phyloP scores from a whole-genome alignment of 306 rosid genomes.

The Hippophae gyantsensis region DNA sequence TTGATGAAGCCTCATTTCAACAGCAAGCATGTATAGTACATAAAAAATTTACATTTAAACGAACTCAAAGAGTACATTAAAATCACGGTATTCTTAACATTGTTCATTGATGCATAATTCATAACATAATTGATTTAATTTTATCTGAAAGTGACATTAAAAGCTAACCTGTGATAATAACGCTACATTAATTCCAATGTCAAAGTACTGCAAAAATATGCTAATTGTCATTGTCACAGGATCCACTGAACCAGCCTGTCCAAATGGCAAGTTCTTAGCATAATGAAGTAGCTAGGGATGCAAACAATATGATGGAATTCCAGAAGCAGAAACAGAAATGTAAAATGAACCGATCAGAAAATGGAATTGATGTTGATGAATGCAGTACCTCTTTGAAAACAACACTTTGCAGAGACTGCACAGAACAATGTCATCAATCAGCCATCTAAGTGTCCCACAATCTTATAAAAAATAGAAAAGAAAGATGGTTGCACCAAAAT shows the following conservation, averaged over 20 bases:
- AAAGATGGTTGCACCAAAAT: conserved; percentile 3
- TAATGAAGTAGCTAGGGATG: conserved; percentile 7
- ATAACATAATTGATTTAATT: background rate
- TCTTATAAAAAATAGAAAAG: conserved; percentile 2
- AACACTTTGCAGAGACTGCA: conserved; percentile 98
- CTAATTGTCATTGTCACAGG: conserved; percentile 85
- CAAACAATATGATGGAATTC: background rate
- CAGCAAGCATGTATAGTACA: background rate
- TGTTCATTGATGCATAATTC: conserved; percentile 2
- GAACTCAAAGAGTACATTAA: background rate
- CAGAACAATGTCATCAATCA: conserved; percentile 31
- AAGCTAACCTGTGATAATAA: conserved; percentile 79
- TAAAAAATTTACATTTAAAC: background rate
- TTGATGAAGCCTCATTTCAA: too few species aligned
- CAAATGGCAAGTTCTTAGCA: conserved; percentile 11
- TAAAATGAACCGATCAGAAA: background rate
- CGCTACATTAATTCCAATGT: conserved; percentile 91
- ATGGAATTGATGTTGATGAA: conserved; percentile 7
- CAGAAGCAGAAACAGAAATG: background rate
- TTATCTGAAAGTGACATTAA: conserved; percentile 8
- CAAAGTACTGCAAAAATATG: conserved; percentile 89
- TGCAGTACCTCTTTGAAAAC: conserved; percentile 86
- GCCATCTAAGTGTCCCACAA: conserved; percentile 20
- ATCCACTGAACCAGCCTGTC: conserved; percentile 94
- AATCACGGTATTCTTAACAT: background rate